Conservation (phyloP, 1,284 basidiomycete genomes). For the Grifola frondosa region DNA sequence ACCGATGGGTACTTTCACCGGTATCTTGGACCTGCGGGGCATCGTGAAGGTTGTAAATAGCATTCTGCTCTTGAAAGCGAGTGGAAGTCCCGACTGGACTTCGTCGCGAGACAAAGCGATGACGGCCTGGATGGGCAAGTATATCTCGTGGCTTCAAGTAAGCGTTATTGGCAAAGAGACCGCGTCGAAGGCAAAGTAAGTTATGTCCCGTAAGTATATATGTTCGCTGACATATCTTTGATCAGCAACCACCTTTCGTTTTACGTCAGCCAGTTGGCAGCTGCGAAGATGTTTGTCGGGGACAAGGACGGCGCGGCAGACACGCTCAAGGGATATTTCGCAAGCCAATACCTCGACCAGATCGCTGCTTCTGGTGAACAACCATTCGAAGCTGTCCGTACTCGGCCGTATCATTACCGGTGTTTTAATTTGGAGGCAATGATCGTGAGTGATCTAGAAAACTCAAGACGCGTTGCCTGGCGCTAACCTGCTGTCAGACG, state of each 20-base stretch:
- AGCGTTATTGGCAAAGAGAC: conserved; percentile 50
- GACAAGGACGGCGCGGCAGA: conserved; percentile 40
- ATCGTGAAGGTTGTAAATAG: conserved; percentile 62
- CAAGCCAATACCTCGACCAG: conserved; percentile 47
- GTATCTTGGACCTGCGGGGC: conserved; percentile 62
- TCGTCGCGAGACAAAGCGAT: conserved; percentile 49
- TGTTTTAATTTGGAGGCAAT: conserved; percentile 68
- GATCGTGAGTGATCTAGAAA: conserved; percentile 40
- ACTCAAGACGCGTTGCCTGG: not conserved
- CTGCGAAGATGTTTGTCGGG: conserved; percentile 38
- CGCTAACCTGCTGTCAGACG: conserved; percentile 31
- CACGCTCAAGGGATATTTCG: conserved; percentile 46
- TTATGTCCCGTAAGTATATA: not conserved
- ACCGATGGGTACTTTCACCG: conserved; percentile 54
- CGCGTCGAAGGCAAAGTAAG: conserved; percentile 53
- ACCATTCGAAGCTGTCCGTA: conserved; percentile 59
- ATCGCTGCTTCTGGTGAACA: conserved; percentile 57
- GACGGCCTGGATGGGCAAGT: conserved; percentile 48
- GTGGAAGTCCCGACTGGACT: conserved; percentile 56
- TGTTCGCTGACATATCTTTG: not conserved
- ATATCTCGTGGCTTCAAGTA: conserved; percentile 57
- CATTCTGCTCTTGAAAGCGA: conserved; percentile 53
- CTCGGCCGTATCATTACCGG: conserved; percentile 64
- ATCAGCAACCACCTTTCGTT: conserved; percentile 62
- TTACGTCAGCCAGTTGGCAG: conserved; percentile 42